Evolutionary conservation across 768 basidiomycete species (phyloP), one percentile per base, ranked within the genome.

Genomic region (Boletus rex-veris): DNA sequence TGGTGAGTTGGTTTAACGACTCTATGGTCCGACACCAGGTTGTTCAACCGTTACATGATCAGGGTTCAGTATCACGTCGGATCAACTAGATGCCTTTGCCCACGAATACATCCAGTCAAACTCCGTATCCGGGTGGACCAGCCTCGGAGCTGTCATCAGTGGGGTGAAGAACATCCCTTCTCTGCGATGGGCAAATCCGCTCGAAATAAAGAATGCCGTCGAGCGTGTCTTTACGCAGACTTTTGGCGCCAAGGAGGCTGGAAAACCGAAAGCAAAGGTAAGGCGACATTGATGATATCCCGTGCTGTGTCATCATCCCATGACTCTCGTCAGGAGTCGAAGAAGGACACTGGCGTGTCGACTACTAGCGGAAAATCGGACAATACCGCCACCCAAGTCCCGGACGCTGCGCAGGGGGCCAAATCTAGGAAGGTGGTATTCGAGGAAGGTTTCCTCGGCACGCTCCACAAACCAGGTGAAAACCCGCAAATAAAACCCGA

Each of bases 401-500:
- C 75, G 3, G 71, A 74, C 14, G 63, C 74, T 4, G 63, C 71
- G 3, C 74, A 65, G 42, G 60, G 75, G 59, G 51, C 74, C 54
- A 54, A 75, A 45, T 59, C 54, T 66, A 77, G 64, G 33, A 86
- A 80, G 59, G 73, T 85, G 1, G 88, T 98, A 21, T 99, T 98
- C 65, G 86, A 90, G 56, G 92, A 96, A 66, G 97, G 97, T 5
- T 98, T 96, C 75, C 82, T 99, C 12, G 92, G 92, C 1, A 77
- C 82, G 50, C 83, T 99, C 28, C 95, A 99, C 68, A 92, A 86
- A 65, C 92, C 93, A 9, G 97, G 97, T 40, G 94, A 80, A 65
- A 99, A 98, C 73, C 86, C 89, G 21, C 97, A 99, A 70, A 79
- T 90, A 38, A 79, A 85, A 53, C 80, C 86, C 4, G 77, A 80